Base-by-base conservation (phyloP, 139 green algal species). In the Tetradesmus obliquus region DNA sequence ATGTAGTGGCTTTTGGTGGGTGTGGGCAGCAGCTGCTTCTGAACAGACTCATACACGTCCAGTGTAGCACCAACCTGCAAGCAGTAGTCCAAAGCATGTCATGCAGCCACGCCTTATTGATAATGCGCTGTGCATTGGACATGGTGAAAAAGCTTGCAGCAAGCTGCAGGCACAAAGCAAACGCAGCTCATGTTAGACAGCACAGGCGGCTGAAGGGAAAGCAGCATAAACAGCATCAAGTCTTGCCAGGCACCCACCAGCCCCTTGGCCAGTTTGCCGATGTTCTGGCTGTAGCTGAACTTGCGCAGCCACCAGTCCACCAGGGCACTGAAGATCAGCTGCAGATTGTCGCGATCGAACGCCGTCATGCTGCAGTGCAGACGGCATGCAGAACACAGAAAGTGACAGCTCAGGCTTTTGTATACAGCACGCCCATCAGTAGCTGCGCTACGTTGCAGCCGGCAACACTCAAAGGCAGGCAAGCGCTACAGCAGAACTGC, bases 61-160 rank as follows among this genome's bases (percentile, higher is more conserved):
- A 98, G 86, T 45, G 91, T 95, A 72, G 95, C 94, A 4, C 93
- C 89, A 82, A 97, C 93, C 86, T 99, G 94, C 90, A 96, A 94
- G 66, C 85, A 57, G 91, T 87, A 79, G 95, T 76, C 89, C 95
- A 95, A 1, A 8, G 66, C 66, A 76, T 76, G 3, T 76, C 7
- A 66, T 66, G 8, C 57, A 66, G 32, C 32, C 32, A 45, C 32
- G 32, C 32, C 32, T 45, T 45, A 45, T 45, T 45, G 9, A 83
- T 86, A 84, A 97, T 96, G 88, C 95, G 94, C 3, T 94, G 96
- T 83, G 95, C 94, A n/a, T 98, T 93, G 8, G 99, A 92, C n/a
- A 93, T 91, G 82, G 97, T 97, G 90, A 98, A 99, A 90, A 99
- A 97, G 93, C 95, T 95, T 93, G 98, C 97, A 93, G 99, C 97